Base-by-base conservation (phyloP, 1,139 yeast genomes). In the Scheffersomyces quercinus region DNA sequence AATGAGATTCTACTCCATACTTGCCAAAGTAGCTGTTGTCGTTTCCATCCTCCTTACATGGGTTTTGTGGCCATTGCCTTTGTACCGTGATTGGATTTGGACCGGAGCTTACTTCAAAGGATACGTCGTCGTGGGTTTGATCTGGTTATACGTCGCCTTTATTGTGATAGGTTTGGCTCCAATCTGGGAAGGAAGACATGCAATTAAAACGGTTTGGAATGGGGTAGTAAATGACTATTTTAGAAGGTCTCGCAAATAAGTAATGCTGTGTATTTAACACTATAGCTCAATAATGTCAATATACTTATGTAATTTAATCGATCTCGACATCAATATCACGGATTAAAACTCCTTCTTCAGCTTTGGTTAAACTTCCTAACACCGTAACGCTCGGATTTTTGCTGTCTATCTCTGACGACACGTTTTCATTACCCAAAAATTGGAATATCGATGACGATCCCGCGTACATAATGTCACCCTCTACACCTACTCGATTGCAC, bases 401-500 rank as follows among this genome's bases (percentile, higher is more conserved):
- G 24, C 52, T 53, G 24, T 67, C 67, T 3, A 61, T 50, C 0
- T 57, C 59, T 3, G 49, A 51, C 15, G 64, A 52, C 2, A 58
- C 60, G 1, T 51, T 52, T 1, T 49, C 49, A 4, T 50, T 45
- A 5, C 76, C 77, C 44, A 68, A 70, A 52, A 84, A 83, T 48
- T 76, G 75, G 41, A 79, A 64, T 5, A 85, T 79, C 10, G 77
- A 63, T 5, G 86, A 78, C 0, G 89, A 77, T 0, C 96, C 96
- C 0, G 88, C 95, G 52, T 86, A 91, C 46, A 83, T 62, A 0
- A 84, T 77, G 29, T 79, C 78, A 36, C 73, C 81, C 60, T 90
- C 97, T 34, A 83, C 68, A 0, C 97, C 97, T 9, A 80, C 68
- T 47, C 97, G 67, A 59, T 90, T 89, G 52, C 88, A 83, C 15